Conservation (phyloP, 2,329 filamentous ascomycete species). For the Taxawa tesnikishii region DNA sequence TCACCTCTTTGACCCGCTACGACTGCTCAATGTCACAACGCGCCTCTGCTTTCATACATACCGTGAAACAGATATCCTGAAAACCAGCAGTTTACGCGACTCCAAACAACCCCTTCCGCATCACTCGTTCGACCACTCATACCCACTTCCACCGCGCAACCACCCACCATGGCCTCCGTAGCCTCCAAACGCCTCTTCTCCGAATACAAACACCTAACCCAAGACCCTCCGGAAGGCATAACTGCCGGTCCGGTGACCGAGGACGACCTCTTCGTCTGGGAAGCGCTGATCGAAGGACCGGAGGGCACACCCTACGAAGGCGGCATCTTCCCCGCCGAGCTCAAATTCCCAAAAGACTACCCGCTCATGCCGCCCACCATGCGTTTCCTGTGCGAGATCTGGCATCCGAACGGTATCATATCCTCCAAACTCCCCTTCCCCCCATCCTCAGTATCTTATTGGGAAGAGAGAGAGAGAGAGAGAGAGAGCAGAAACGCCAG, state of each 20-base stretch:
- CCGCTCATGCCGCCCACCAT: constrained; percentile 92
- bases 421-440: neutral
- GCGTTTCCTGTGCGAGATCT: constrained; percentile 88
- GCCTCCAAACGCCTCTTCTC: constrained; percentile 73
- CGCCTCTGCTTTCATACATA: too few relatives aligned
- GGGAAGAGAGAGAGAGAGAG: too few relatives aligned
- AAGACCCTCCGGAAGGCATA: constrained; percentile 94
- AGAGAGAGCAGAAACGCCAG: too few relatives aligned
- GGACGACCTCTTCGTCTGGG: constrained; percentile 93
- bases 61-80: too few relatives aligned
- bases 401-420: constrained; percentile 79
- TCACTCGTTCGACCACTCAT: too few relatives aligned
- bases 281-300: constrained; percentile 88
- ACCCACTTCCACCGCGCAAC: too few relatives aligned
- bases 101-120: too few relatives aligned
- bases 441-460: neutral
- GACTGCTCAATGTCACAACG: too few relatives aligned
- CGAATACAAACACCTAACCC: constrained; percentile 89
- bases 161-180: constrained; percentile 26
- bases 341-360: constrained; percentile 93
- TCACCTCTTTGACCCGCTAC: too few relatives aligned
- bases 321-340: constrained; percentile 86
- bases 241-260: constrained; percentile 86
- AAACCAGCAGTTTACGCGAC: too few relatives aligned
- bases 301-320: constrained; percentile 94